These are phyloP conservation scores for Alloteropsis semialata DNA, from an alignment of 176 grass and related monocot species.

Conservation along the genomic window DNA sequence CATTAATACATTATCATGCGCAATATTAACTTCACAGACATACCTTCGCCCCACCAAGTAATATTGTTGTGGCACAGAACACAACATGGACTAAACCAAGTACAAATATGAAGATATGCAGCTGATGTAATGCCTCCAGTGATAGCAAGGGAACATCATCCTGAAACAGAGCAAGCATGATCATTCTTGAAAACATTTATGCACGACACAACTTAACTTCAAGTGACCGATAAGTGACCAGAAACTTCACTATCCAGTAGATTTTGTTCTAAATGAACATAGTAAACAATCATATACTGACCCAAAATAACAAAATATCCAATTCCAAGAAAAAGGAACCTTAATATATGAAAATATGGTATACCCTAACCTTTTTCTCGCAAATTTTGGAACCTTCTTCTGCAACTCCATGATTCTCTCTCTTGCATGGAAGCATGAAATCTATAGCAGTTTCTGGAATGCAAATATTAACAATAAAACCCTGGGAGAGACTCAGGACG, in stretches of 20 bases:
- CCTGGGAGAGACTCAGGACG: conserved; percentile 67
- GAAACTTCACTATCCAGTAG: background rate
- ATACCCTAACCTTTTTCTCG: conserved; percentile 49
- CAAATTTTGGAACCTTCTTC: conserved; percentile 37
- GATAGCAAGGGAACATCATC: conserved; percentile 77
- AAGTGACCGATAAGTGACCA: background rate
- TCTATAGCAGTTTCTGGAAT: conserved; percentile 46
- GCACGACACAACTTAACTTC: background rate
- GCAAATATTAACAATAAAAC: conserved; percentile 58
- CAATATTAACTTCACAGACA: background rate
- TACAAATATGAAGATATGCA: conserved; percentile 94
- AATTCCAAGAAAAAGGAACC: background rate
- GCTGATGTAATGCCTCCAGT: conserved; percentile 76
- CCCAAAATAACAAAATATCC: background rate
- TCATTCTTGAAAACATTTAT: conserved; percentile 6
- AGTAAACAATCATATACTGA: background rate
- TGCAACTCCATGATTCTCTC: conserved; percentile 2
- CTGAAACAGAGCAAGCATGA: conserved; percentile 49
- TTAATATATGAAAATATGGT: background rate
- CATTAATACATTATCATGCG: conserved; percentile 16
- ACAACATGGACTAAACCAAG: conserved; percentile 77
- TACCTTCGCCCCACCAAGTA: conserved; percentile 77
- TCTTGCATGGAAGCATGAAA: conserved; percentile 80
- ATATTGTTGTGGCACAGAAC: conserved; percentile 80
- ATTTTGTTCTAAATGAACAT: background rate